Evolutionary conservation across 2,329 filamentous ascomycete species (phyloP), one percentile per base, ranked within the genome.

Genomic region (Scopulariopsis brevicaulis): DNA sequence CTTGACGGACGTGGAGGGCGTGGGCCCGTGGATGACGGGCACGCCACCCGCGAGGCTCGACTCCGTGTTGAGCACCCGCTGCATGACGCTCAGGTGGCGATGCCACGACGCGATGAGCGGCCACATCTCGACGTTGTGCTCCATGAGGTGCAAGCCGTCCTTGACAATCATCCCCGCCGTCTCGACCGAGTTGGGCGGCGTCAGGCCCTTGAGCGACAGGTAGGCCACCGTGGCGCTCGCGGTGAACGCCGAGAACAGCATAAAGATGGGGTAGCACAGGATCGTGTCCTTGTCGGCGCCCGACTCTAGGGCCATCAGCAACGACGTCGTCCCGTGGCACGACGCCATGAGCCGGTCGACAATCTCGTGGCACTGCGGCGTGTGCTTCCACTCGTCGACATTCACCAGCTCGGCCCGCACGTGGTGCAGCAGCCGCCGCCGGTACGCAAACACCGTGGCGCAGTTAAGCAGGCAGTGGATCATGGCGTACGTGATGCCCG

Each of bases 191-290:
- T 79, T 80, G 15, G 73, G 69, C 1, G 81, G 81, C 0, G 81
- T 81, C 8, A 84, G 67, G 11, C 80, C 80, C 70, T 83, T 84
- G 53, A 84, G 74, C n/a, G 80, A 82, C 34, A 84, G 73, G 67
- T 83, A 84, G 14, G 81, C 81, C 1, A 83, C 77, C 1, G 81
- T 84, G 2, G 81, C 81, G 60, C 80, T 80, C 2, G 81, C 79
- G 0, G 80, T 83, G 61, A 84, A 84, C 55, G 80, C 78, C 0
- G 81, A 80, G 66, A 84, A 84, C 14, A 84, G 72, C 81, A 84
- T 84, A 61, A 83, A 82, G 58, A 84, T 80, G 43, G 81, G 81
- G 68, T 83, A 82, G 67, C 78, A 82, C n/a, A 79, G 71, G n/a
- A 78, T 73, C 25, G 74, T 72, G 57, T 83, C 79, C 70, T 83